Base-by-base conservation (phyloP, 1,284 basidiomycete species). In the Pseudozyma sp. region DNA sequence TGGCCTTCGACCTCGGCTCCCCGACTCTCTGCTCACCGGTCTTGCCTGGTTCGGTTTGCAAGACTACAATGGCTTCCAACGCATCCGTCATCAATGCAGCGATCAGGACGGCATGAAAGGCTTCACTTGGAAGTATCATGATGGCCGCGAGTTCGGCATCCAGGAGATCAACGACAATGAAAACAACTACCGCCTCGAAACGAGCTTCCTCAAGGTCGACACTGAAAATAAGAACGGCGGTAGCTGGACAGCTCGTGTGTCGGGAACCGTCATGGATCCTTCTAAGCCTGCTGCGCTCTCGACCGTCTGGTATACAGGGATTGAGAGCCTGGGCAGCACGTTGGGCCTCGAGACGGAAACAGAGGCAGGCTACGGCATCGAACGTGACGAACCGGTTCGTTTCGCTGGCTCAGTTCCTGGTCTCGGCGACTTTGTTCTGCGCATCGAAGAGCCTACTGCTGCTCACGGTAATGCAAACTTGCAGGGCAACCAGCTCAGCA, bases 61-160 rank as follows among this genome's bases (percentile, higher is more conserved):
- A 18, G 74, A 77, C 50, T 70, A 72, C 49, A 44, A 36, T 21
- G 80, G 83, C 16, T 69, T 81, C n/a, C 52, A 73, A 34, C 75
- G 89, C 68, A 87, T 91, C 21, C 90, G 95, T 11, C 94, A 97
- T 87, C 88, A 92, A n/a, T 95, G 94, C 83, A 93, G 95, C 78
- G 93, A 96, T 84, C 90, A 89, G 11, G 93, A 96, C 79, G 90
- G 89, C 4, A 87, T 97, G 48, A 88, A 90, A 53, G 88, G 88
- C 43, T 97, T 96, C 86, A 91, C 91, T 14, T 97, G 93, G 91
- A 92, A 91, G 7, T 89, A 90, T 76, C 95, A 94, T 82, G 94
- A 97, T 83, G 88, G 92, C 14, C 90, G 93, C 35, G 89, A 91
- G 77, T 93, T 93, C 61, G 94, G 93, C 52, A 88, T 92, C 14